phyloP scores from a whole-genome alignment of 345 rosid genomes.

The Ceriops zippeliana region DNA sequence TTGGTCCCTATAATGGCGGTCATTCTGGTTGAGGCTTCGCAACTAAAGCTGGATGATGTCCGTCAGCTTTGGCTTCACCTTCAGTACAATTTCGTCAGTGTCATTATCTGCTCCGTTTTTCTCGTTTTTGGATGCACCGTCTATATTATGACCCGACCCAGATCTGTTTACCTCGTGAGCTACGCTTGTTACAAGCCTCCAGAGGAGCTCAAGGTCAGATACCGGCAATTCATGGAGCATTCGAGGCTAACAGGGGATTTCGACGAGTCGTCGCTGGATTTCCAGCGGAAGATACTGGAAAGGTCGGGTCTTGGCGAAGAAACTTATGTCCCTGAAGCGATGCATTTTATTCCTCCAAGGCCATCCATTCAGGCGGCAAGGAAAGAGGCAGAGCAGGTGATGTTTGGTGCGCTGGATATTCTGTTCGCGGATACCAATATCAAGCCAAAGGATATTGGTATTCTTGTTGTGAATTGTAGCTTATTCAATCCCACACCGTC shows the following conservation, averaged over 20 bases:
- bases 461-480: constrained; percentile 83
- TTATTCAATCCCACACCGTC: constrained; percentile 95
- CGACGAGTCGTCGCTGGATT: constrained; percentile 73
- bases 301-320: constrained; percentile 93
- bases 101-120: constrained; percentile 57
- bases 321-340: constrained; percentile 77
- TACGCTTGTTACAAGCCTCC: constrained; percentile 82
- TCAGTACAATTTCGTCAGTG: constrained; percentile 67
- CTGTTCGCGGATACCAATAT: constrained; percentile 63
- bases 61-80: constrained; percentile 81
- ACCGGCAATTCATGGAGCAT: constrained; percentile 69
- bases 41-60: constrained; percentile 54
- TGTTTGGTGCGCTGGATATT: constrained; percentile 74
- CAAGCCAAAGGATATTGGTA: constrained; percentile 81
- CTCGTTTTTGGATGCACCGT: constrained; percentile 65
- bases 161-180: constrained; percentile 72
- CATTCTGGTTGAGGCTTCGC: constrained; percentile 49
- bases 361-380: constrained; percentile 86
- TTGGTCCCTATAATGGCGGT: constrained; percentile 68
- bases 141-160: constrained; percentile 77
- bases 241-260: constrained; percentile 65
- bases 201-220: constrained; percentile 44
- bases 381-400: constrained; percentile 89
- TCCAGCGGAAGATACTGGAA: constrained; percentile 76
- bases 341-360: constrained; percentile 69